A percentile compares a stretch with the other conserved stretches of the same genome.
These are phyloP conservation scores for Plasmodium blacklocki DNA, from an alignment of 169 alveolate genomes.

Conservation along the genomic window DNA sequence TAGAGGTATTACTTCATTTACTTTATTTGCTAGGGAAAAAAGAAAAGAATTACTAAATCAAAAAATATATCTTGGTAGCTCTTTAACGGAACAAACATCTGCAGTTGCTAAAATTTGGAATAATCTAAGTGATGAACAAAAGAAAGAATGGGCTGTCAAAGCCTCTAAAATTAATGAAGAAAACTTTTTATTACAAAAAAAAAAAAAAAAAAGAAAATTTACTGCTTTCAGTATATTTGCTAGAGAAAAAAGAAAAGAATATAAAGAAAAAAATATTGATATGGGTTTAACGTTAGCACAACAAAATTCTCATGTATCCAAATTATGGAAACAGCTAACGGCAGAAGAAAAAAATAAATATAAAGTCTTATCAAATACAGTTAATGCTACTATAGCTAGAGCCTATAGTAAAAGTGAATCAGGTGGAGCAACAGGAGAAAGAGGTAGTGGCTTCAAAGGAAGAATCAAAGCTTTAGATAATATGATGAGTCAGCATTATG, in stretches of 20 bases:
- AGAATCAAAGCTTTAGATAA: slow-evolving; percentile 63
- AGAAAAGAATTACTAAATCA: slow-evolving; percentile 55
- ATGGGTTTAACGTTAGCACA: slow-evolving; percentile 69
- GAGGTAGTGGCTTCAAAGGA: slow-evolving; percentile 35
- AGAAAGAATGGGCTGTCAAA: slow-evolving; percentile 71
- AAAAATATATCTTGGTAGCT: slow-evolving; percentile 59
- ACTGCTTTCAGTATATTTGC: slow-evolving; percentile 76
- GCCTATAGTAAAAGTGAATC: slow-evolving; percentile 13
- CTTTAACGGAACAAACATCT: slow-evolving; percentile 70
- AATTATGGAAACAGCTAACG: slow-evolving; percentile 65
- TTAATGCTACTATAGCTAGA: slow-evolving; percentile 42
- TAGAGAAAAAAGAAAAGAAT: slow-evolving; percentile 64
- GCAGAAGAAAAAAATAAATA: slow-evolving; percentile 65
- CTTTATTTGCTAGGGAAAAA: slow-evolving; percentile 65
- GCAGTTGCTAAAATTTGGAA: slow-evolving; percentile 76
- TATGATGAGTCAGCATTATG: slow-evolving; percentile 40
- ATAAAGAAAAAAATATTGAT: slow-evolving; percentile 62
- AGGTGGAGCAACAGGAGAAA: slow-evolving; percentile 32
- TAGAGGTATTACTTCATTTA: slow-evolving; percentile 71
- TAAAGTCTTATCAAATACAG: slow-evolving; percentile 45
- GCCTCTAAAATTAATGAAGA: slow-evolving; percentile 76
- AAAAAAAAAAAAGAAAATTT: slow-evolving; percentile 71
- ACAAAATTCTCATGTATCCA: slow-evolving; percentile 73
- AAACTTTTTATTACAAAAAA: slow-evolving; percentile 46
- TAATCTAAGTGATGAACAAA: slow-evolving; percentile 38